Evolutionary conservation across 768 basidiomycete species (phyloP).

Genomic region (Ephemerocybe angulata): DNA sequence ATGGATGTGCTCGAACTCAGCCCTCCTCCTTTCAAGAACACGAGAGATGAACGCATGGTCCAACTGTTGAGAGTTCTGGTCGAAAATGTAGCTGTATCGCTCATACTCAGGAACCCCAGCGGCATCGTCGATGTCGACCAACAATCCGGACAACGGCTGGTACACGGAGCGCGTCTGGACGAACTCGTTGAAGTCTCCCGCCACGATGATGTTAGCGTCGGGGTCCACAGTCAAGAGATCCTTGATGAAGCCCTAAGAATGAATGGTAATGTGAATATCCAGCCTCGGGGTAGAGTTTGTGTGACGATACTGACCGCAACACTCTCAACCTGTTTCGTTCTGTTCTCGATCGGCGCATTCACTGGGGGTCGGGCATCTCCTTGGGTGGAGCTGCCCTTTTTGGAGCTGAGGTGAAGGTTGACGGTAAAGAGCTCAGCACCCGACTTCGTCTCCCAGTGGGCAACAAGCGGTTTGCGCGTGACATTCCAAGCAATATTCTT

Average conservation of each 20-base stretch:
- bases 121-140: conserved; percentile 50
- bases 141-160: conserved; percentile 35
- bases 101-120: conserved; percentile 45
- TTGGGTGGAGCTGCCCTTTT: conserved; percentile 50
- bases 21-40: conserved; percentile 39
- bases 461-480: conserved; percentile 58
- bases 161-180: conserved; percentile 51
- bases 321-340: conserved; percentile 47
- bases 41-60: conserved; percentile 55
- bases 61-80: conserved; percentile 55
- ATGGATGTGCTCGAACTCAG: conserved; percentile 55
- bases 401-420: conserved; percentile 58
- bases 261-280: neutral
- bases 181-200: conserved; percentile 64
- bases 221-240: conserved; percentile 39
- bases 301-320: conserved; percentile 40
- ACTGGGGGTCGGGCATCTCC: conserved; percentile 59
- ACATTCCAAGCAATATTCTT: conserved; percentile 50
- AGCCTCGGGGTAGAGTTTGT: neutral
- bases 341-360: conserved; percentile 45
- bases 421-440: conserved; percentile 52
- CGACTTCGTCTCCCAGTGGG: conserved; percentile 46
- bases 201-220: conserved; percentile 48
- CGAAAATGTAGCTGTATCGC: conserved; percentile 60
- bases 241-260: conserved; percentile 52